phyloP scores from a whole-genome alignment of 2,329 filamentous ascomycete genomes.

The Knufia fluminis region DNA sequence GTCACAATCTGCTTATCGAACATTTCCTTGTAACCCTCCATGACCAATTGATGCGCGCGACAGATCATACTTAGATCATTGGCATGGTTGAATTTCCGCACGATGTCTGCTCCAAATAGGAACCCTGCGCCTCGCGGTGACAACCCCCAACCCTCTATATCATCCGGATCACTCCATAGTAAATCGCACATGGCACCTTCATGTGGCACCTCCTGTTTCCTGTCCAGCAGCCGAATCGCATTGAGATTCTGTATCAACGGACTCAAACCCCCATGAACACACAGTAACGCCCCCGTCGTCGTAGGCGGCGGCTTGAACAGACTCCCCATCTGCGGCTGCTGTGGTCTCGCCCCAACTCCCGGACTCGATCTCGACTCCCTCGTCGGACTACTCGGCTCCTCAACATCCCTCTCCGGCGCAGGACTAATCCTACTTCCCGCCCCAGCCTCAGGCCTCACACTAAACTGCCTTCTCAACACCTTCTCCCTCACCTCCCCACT shows the following conservation, averaged over 20 bases:
- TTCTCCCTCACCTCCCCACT: constrained; percentile 66
- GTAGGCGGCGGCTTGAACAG: constrained; percentile 23
- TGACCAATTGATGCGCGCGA: constrained; percentile 91
- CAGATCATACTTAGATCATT: constrained; percentile 91
- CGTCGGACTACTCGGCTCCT: neutral
- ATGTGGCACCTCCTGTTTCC: constrained; percentile 96
- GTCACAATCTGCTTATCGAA: constrained; percentile 93
- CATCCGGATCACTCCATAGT: constrained; percentile 95
- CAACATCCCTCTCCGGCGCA: constrained; percentile 18
- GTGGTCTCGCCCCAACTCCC: neutral
- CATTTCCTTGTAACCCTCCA: constrained; percentile 99
- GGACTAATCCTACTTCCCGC: constrained; percentile 23
- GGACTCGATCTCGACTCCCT: neutral
- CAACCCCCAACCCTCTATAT: constrained; percentile 93
- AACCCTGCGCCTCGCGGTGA: constrained; percentile 92
- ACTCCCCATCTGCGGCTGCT: constrained; percentile 25
- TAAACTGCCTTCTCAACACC: constrained; percentile 28
- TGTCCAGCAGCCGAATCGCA: constrained; percentile 87
- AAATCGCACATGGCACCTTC: constrained; percentile 99
- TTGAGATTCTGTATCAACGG: constrained; percentile 89
- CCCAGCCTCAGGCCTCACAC: constrained; percentile 14
- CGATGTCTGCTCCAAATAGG: constrained; percentile 89
- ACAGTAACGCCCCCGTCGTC: constrained; percentile 74
- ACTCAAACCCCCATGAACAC: constrained; percentile 87
- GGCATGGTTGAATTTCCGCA: constrained; percentile 88